These are phyloP conservation scores for Ceratocystis lukuohia DNA, from an alignment of 2,329 filamentous ascomycete species.

Conservation along the genomic window DNA sequence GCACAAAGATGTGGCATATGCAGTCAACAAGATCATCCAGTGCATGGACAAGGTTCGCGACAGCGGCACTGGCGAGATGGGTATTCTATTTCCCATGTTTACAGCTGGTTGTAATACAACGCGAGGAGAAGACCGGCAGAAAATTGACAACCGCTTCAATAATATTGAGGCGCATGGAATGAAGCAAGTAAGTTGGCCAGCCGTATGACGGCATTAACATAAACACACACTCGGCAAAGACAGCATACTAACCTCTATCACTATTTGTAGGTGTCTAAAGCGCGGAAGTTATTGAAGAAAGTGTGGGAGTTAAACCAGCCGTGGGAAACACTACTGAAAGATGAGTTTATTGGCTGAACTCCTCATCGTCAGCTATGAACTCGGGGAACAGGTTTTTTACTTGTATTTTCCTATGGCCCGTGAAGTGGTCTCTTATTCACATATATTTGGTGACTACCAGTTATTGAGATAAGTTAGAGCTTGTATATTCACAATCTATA, in stretches of 20 bases:
- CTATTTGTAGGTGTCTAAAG: slow-evolving; percentile 38
- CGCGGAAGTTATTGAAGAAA: slow-evolving; percentile 51
- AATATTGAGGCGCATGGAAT: slow-evolving; percentile 61
- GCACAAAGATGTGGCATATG: slow-evolving; percentile 48
- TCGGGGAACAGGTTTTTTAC: neutral
- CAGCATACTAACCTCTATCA: slow-evolving; percentile 18
- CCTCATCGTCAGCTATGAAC: neutral
- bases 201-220: neutral
- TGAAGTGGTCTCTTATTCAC: neutral
- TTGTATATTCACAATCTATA: neutral
- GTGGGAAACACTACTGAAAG: slow-evolving; percentile 54
- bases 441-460: neutral
- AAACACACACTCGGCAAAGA: neutral
- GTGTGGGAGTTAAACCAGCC: slow-evolving; percentile 55
- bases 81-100: slow-evolving; percentile 68
- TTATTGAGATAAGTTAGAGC: neutral
- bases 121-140: slow-evolving; percentile 39
- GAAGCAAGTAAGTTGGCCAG: slow-evolving; percentile 47
- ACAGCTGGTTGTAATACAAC: slow-evolving; percentile 64
- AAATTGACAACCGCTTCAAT: slow-evolving; percentile 52
- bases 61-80: slow-evolving; percentile 60
- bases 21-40: slow-evolving; percentile 49
- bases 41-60: slow-evolving; percentile 48
- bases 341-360: slow-evolving; percentile 53
- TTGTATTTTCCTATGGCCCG: neutral